These are phyloP conservation scores for Phialemonium atrogriseum DNA, from an alignment of 2,329 filamentous ascomycete genomes.

Conservation along the genomic window DNA sequence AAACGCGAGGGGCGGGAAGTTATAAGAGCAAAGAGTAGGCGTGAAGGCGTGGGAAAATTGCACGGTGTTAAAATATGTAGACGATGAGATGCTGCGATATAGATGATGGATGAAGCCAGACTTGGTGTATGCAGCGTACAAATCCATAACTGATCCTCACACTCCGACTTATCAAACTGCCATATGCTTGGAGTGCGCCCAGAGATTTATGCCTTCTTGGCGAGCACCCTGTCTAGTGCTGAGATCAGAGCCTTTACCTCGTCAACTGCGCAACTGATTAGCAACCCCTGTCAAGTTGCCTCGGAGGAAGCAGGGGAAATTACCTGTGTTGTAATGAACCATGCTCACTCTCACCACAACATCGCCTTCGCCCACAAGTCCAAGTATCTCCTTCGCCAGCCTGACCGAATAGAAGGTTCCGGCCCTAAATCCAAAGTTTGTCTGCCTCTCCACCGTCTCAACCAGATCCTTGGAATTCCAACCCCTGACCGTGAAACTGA, in stretches of 20 bases:
- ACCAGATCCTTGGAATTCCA: conserved; percentile 41
- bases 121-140: too few species aligned
- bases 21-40: conserved; percentile 17
- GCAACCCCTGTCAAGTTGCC: background rate
- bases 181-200: too few species aligned
- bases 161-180: too few species aligned
- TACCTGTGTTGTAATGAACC: conserved; percentile 59
- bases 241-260: conserved; percentile 46
- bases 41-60: too few species aligned
- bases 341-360: conserved; percentile 58
- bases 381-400: conserved; percentile 46
- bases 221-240: conserved; percentile 40
- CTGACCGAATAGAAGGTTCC: conserved; percentile 56
- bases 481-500: conserved; percentile 53
- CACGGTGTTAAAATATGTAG: too few species aligned
- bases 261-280: conserved; percentile 30
- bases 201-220: background rate
- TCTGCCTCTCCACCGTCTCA: conserved; percentile 46
- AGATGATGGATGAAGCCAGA: too few species aligned
- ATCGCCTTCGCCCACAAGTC: conserved; percentile 36
- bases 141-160: too few species aligned
- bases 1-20: conserved; percentile 44
- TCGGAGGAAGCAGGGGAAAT: conserved; percentile 13
- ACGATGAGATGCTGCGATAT: too few species aligned
- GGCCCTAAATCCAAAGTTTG: conserved; percentile 50